These are phyloP conservation scores for Pholiota adiposa DNA, from an alignment of 1,284 basidiomycete species.

Conservation along the genomic window DNA sequence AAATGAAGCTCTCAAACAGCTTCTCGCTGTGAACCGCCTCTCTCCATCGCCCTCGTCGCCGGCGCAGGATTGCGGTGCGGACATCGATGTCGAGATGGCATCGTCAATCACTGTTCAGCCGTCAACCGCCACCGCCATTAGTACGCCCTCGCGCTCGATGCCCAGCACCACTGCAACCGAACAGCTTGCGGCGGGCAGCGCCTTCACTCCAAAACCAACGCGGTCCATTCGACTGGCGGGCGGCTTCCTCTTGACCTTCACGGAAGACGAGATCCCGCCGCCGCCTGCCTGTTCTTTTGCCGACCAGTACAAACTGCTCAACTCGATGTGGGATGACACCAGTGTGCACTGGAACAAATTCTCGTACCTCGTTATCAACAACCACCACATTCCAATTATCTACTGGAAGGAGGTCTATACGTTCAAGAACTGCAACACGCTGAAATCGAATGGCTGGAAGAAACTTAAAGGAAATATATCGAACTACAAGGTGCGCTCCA, in stretches of 20 bases:
- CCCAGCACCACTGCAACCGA: no score
- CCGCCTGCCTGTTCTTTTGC: conserved; percentile 28
- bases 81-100: no score
- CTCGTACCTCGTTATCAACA: conserved; percentile 18
- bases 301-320: conserved; percentile 18
- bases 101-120: no score
- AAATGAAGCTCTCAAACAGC: neutral
- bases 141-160: no score
- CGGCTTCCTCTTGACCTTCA: conserved; percentile 13
- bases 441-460: conserved; percentile 13
- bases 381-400: conserved; percentile 10
- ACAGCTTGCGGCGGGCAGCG: no score
- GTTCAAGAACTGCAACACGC: neutral
- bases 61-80: no score
- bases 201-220: neutral
- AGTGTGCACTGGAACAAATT: conserved; percentile 16
- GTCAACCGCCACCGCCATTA: no score
- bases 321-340: conserved; percentile 29
- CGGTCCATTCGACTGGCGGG: neutral
- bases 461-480: conserved; percentile 8
- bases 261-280: conserved; percentile 20
- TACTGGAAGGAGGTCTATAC: conserved; percentile 20
- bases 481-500: conserved; percentile 10
- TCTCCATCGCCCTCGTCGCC: neutral
- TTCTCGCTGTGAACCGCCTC: neutral